These are phyloP conservation scores for Tylopilus subfusipes DNA, from an alignment of 768 basidiomycete species.

Conservation along the genomic window DNA sequence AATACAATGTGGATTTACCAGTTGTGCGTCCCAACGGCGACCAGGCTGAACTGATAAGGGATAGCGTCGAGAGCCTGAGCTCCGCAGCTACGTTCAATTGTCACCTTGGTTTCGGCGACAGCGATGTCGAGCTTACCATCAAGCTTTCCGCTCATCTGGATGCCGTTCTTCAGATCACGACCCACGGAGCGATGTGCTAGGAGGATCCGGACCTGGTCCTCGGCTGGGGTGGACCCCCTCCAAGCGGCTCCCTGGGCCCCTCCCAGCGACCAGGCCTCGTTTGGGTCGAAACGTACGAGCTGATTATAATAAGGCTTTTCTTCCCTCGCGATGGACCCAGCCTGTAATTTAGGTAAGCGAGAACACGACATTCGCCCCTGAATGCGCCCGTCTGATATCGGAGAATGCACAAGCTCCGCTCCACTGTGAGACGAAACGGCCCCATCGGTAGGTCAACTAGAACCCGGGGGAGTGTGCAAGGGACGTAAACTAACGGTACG, in stretches of 20 bases:
- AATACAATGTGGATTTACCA: neutral
- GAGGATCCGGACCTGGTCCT: too few relatives aligned
- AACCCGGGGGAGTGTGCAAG: neutral
- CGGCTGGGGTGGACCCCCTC: too few relatives aligned
- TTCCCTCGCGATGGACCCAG: neutral
- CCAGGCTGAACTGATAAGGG: neutral
- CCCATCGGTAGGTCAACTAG: neutral
- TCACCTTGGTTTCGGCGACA: neutral
- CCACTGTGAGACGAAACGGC: slow-evolving; percentile 7
- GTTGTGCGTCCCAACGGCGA: neutral
- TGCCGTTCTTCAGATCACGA: neutral
- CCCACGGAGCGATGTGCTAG: too few relatives aligned
- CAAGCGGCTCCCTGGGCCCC: too few relatives aligned
- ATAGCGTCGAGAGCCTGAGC: neutral
- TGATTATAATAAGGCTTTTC: neutral
- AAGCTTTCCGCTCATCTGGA: neutral
- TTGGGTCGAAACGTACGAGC: neutral
- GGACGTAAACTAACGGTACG: slow-evolving; percentile 8
- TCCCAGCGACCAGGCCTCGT: neutral
- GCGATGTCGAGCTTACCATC: neutral
- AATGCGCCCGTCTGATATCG: neutral
- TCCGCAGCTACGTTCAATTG: too few relatives aligned
- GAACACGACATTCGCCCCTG: slow-evolving; percentile 1
- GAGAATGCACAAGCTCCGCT: slow-evolving; percentile 8
- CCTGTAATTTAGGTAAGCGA: neutral